Base-by-base conservation (phyloP, 129 eudicot genomes). In the Glebionis coronaria region DNA sequence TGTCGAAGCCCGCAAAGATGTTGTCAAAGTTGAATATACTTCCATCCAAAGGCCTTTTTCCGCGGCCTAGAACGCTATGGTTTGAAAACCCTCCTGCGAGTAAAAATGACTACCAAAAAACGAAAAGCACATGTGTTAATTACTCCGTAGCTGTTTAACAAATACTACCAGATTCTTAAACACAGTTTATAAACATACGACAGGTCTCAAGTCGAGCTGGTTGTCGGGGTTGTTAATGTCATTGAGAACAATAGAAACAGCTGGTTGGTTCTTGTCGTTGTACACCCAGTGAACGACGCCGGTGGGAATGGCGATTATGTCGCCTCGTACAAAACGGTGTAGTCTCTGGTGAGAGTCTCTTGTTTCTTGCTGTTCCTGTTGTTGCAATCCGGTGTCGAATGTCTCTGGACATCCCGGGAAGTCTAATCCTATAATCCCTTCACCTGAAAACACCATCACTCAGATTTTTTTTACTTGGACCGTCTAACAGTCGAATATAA, bases 351-450 rank as follows among this genome's bases (percentile, higher is more conserved):
- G 88, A 35, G 67, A 78, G 40, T 87, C 97, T 5, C 12, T 7
- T 28, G 65, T 14, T 20, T 11, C 19, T 25, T 9, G 38, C 28
- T 67, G 63, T 31, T 74, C 76, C 35, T 64, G 78, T 7, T 65
- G 57, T 13, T 55, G 44, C 9, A 87, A 73, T 21, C 74, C 74
- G 11, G 89, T 77, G 51, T 80, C 77, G 68, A 68, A 90, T 16
- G 95, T 84, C 71, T 87, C 92, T 1, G 87, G 78, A 31, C 97
- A 87, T 18, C 97, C 97, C 13, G 95, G 95, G 62, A 84, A 62
- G 51, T 72, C 79, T 3, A 90, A 16, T 35, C 88, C 80, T 0
- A 87, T 25, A 6, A 70, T 69, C 1, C 97, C 97, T 67, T 82
- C 69, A 63, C 97, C 97, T 90, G 84, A 50, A 83, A 10, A n/a